These are phyloP conservation scores for Apiospora marii DNA, from an alignment of 2,329 filamentous ascomycete genomes.

Conservation along the genomic window DNA sequence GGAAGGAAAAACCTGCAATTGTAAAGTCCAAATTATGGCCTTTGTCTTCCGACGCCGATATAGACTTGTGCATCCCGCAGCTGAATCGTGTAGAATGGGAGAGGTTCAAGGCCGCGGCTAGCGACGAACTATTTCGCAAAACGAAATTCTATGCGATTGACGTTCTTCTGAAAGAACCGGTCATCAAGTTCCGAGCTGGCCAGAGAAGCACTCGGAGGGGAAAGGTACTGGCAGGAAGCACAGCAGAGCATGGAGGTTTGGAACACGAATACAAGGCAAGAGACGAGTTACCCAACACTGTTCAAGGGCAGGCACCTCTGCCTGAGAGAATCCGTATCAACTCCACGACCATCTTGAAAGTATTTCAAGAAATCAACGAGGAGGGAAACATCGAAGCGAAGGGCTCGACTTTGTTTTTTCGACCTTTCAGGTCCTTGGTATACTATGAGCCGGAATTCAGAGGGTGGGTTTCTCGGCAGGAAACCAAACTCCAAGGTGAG, in stretches of 20 bases:
- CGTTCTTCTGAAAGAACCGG: not conserved
- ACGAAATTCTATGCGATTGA: not conserved
- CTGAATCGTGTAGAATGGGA: not conserved
- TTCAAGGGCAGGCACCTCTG: not conserved
- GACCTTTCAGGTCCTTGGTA: not conserved
- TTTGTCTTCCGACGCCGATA: not conserved
- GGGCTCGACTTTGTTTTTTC: not conserved
- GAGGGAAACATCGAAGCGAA: not conserved
- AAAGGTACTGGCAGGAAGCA: not conserved
- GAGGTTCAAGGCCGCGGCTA: not conserved
- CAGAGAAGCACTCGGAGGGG: not conserved
- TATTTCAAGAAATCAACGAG: not conserved
- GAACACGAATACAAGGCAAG: not conserved
- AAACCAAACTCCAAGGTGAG: not conserved
- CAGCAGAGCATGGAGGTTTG: not conserved
- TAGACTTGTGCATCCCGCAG: not conserved
- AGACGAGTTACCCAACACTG: not conserved
- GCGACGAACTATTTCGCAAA: conserved; percentile 1
- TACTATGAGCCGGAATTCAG: not conserved
- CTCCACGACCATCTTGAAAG: not conserved
- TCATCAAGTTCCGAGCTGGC: not conserved
- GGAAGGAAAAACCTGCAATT: too few species aligned
- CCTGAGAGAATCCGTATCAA: conserved; percentile 4
- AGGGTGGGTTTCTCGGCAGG: conserved; percentile 1
- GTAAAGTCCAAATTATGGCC: not conserved